Base-by-base conservation (phyloP, 306 rosid species). In the Vigna nakashimae region DNA sequence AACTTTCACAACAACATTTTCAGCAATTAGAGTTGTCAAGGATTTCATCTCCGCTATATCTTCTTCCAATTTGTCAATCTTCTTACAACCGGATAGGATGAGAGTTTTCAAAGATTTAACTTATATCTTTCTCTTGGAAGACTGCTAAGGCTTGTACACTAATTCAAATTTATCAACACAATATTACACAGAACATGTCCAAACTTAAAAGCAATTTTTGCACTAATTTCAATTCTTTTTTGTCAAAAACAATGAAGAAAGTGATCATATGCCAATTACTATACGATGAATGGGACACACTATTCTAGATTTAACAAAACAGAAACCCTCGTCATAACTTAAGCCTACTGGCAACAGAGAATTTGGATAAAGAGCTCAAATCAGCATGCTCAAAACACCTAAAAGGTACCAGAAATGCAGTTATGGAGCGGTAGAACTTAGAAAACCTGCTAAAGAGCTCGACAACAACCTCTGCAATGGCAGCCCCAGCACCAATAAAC, bases 81-180 rank as follows among this genome's bases (percentile, higher is more conserved):
- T 50, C 0, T 1, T 1, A 16, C 56, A 50, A 50, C 56, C 56
- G 1, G 56, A 50, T 1, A 50, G 10, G 56, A 16, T 50, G 9
- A 50, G 55, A 50, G 22, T 50, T 50, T 50, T 50, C n/a, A 50
- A 17, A 50, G 56, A 50, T 50, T 52, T 52, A 12, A n/a, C 57
- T 52, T 52, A 2, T 17, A 52, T n/a, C 3, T 14, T 12, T 6
- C 24, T 17, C 24, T n/a, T 0, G 26, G 57, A 10, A 52, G 57
- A 17, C 17, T 52, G 10, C 11, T n/a, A 1, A 52, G 11, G 1
- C 24, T 52, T 6, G 24, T 52, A 52, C 57, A 52, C 5, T 15
- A 64, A 40, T 40, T 72, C 32, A 78, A 24, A 69, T 69, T 78
- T 69, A 78, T n/a, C 7, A 18, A 2, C 6, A 15, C 8, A 16